A percentile compares a stretch with the other conserved stretches of the same genome.
Conservation (phyloP, 2,329 filamentous ascomycete species). For the Fusarium drepaniforme region DNA sequence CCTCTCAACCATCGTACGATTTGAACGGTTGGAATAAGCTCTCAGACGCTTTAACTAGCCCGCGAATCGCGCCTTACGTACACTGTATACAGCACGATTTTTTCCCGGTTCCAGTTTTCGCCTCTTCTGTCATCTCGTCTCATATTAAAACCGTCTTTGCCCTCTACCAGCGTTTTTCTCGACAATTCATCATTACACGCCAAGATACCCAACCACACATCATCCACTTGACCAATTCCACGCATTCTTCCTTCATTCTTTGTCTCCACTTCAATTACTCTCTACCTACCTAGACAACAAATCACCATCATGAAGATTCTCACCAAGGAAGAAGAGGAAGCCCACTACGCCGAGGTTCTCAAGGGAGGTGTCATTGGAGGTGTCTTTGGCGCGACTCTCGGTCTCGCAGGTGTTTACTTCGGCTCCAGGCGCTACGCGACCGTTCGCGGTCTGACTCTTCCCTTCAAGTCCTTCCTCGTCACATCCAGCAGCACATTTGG, state of each 20-base stretch:
- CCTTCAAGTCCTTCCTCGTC: constrained; percentile 90
- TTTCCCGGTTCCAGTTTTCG: not conserved
- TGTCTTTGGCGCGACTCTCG: constrained; percentile 72
- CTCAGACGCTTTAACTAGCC: not conserved
- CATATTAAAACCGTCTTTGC: not conserved
- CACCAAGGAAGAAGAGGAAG: constrained; percentile 89
- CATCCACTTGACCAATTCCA: not conserved
- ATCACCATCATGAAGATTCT: constrained; percentile 84
- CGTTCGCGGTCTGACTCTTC: constrained; percentile 57
- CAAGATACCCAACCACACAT: not conserved
- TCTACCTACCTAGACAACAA: not conserved
- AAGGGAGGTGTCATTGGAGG: constrained; percentile 84
- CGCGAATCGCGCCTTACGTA: not conserved
- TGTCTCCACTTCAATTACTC: not conserved
- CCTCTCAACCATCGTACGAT: not conserved
- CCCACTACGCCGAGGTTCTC: constrained; percentile 85
- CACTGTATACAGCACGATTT: not conserved
- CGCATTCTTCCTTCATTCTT: not conserved
- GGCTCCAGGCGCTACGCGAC: not conserved
- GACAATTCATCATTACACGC: not conserved
- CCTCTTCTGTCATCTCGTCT: not conserved
- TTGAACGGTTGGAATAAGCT: not conserved
- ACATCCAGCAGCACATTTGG: constrained; percentile 84
- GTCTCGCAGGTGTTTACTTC: constrained; percentile 60
- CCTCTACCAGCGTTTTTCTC: not conserved